Evolutionary conservation across 441 rosid genomes (phyloP).

Genomic region (Hura crepitans): DNA sequence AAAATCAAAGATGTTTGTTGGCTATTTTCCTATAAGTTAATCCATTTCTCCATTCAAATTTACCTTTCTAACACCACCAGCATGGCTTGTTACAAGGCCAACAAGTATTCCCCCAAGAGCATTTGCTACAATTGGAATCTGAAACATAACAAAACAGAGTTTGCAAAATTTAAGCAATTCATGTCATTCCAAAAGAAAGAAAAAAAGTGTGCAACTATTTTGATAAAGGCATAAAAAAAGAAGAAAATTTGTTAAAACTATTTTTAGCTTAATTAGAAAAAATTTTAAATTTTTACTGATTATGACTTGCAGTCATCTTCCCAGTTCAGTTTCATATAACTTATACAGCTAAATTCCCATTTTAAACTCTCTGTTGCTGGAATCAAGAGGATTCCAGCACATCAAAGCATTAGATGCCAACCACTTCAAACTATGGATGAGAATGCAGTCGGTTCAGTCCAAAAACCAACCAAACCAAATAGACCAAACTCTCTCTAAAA

Average conservation of each 20-base stretch:
- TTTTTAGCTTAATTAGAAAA: neutral
- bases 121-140: conserved; percentile 79
- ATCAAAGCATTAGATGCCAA: neutral
- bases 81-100: conserved; percentile 87
- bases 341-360: neutral
- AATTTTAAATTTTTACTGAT: neutral
- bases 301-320: neutral
- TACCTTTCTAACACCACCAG: conserved; percentile 98
- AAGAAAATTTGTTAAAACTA: neutral
- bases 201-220: too few species aligned
- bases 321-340: neutral
- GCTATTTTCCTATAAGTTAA: neutral
- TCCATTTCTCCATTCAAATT: conserved; percentile 1
- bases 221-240: too few species aligned
- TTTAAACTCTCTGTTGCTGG: neutral
- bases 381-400: neutral
- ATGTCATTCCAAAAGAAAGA: neutral
- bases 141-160: conserved; percentile 22
- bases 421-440: neutral
- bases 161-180: neutral
- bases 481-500: too few species aligned
- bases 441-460: too few species aligned
- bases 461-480: too few species aligned
- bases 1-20: too few species aligned
- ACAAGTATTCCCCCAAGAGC: conserved; percentile 96